These are phyloP conservation scores for Colletotrichum gigasporum DNA, from an alignment of 2,329 filamentous ascomycete species.

Conservation along the genomic window DNA sequence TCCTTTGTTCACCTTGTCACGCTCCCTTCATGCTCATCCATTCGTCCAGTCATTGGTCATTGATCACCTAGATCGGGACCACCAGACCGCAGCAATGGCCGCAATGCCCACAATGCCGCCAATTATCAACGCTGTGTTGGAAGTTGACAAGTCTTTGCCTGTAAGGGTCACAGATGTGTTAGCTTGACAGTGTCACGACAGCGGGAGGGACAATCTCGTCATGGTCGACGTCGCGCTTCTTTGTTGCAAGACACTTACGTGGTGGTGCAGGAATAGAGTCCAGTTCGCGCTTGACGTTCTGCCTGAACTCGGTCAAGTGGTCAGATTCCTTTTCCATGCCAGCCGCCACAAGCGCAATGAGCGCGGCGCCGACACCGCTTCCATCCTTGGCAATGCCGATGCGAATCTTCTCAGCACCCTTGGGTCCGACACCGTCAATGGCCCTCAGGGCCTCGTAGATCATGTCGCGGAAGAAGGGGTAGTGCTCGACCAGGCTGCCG, in stretches of 20 bases:
- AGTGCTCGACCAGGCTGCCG: constrained; percentile 93
- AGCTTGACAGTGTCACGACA: constrained; percentile 28
- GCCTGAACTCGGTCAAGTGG: constrained; percentile 51
- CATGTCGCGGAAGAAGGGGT: constrained; percentile 90
- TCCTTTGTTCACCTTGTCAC: background rate
- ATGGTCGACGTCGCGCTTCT: constrained; percentile 32
- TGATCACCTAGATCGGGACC: constrained; percentile 25
- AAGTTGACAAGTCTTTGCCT: constrained; percentile 43
- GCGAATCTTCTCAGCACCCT: constrained; percentile 84
- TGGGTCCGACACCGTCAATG: constrained; percentile 79
- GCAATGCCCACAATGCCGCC: constrained; percentile 47
- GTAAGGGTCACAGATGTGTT: constrained; percentile 27
- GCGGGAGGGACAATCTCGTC: constrained; percentile 33
- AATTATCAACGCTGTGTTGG: constrained; percentile 42
- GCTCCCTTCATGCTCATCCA: background rate
- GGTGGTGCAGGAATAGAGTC: constrained; percentile 41
- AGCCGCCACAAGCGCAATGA: constrained; percentile 92
- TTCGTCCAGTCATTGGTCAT: background rate
- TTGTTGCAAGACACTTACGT: constrained; percentile 38
- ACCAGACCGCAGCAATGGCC: constrained; percentile 39
- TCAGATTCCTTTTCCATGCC: constrained; percentile 65
- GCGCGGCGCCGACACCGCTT: constrained; percentile 90
- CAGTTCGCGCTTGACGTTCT: constrained; percentile 47
- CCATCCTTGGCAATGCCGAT: constrained; percentile 98
- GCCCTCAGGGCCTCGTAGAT: constrained; percentile 83